A percentile compares a stretch with the other conserved stretches of the same genome.
Evolutionary conservation across 345 rosid species (phyloP).

Genomic region (Litchi chinensis): DNA sequence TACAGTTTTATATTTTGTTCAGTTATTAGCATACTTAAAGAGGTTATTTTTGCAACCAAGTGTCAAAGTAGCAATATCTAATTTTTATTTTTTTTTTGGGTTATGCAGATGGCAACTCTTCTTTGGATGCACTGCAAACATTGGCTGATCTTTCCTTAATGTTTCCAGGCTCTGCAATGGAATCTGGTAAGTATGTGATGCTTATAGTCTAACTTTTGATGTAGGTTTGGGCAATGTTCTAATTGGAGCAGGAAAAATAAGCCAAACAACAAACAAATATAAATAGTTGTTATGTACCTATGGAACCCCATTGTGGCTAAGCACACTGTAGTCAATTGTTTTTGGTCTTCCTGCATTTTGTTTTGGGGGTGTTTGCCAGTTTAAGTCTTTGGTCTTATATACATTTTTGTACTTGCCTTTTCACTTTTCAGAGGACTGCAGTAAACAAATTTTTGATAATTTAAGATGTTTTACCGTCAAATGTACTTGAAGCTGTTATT

Average conservation of each 20-base stretch:
- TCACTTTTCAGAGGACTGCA: not conserved
- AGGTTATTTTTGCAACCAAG: not conserved
- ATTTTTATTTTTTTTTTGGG: conserved; percentile 2
- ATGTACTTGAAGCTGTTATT: not conserved
- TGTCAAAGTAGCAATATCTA: not conserved
- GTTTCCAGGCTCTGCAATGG: conserved; percentile 55
- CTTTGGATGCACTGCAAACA: conserved; percentile 76
- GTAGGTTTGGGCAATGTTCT: not conserved
- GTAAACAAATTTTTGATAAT: not conserved
- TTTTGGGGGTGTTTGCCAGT: not conserved
- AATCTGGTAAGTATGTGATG: conserved; percentile 57
- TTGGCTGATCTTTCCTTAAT: conserved; percentile 76
- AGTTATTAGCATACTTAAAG: not conserved
- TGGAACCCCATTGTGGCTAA: not conserved
- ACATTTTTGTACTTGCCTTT: not conserved
- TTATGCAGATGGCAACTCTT: conserved; percentile 54
- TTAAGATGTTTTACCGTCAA: not conserved
- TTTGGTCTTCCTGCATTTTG: not conserved
- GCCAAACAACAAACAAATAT: not conserved
- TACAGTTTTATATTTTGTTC: not conserved
- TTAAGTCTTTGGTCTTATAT: not conserved
- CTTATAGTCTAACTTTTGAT: conserved; percentile 17
- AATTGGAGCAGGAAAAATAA: not conserved
- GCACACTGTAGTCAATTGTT: not conserved
- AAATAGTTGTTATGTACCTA: not conserved